These are phyloP conservation scores for Ogataea haglerorum DNA, from an alignment of 805 yeast genomes.

Conservation along the genomic window DNA sequence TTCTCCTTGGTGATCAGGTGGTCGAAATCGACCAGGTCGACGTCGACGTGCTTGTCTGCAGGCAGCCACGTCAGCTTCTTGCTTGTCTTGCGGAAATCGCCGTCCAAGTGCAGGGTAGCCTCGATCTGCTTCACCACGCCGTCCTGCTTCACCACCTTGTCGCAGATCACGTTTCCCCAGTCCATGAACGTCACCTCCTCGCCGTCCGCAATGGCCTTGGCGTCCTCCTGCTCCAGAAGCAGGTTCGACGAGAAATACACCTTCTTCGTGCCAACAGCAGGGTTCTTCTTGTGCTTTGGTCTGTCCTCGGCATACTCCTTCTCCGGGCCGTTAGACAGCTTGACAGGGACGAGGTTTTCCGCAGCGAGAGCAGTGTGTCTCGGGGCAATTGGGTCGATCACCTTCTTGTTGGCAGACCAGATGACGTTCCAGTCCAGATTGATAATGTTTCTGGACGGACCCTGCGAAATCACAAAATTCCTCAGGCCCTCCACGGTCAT, in stretches of 20 bases:
- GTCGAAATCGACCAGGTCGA: conserved; percentile 86
- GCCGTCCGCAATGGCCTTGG: conserved; percentile 60
- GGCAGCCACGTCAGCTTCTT: conserved; percentile 96
- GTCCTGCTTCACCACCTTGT: conserved; percentile 56
- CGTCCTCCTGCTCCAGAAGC: conserved; percentile 84
- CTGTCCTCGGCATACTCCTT: conserved; percentile 62
- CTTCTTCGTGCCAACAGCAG: conserved; percentile 81
- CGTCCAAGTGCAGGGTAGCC: conserved; percentile 83
- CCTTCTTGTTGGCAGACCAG: conserved; percentile 97
- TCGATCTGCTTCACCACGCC: conserved; percentile 57
- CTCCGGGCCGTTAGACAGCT: conserved; percentile 66
- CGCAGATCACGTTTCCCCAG: conserved; percentile 92
- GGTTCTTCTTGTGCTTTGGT: conserved; percentile 94
- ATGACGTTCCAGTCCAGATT: conserved; percentile 96
- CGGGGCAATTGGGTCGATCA: conserved; percentile 96
- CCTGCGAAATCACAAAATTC: conserved; percentile 90
- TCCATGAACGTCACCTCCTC: conserved; percentile 98
- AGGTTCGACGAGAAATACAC: conserved; percentile 63
- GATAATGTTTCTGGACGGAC: conserved; percentile 95
- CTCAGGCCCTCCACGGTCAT: conserved; percentile 98
- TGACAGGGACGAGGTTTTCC: conserved; percentile 65
- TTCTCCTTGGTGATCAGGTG: conserved; percentile 94
- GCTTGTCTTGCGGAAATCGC: conserved; percentile 95
- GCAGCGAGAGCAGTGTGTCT: conserved; percentile 80
- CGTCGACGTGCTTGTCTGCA: conserved; percentile 64